These are phyloP conservation scores for Pichia kluyveri DNA, from an alignment of 805 yeast genomes.

Conservation along the genomic window DNA sequence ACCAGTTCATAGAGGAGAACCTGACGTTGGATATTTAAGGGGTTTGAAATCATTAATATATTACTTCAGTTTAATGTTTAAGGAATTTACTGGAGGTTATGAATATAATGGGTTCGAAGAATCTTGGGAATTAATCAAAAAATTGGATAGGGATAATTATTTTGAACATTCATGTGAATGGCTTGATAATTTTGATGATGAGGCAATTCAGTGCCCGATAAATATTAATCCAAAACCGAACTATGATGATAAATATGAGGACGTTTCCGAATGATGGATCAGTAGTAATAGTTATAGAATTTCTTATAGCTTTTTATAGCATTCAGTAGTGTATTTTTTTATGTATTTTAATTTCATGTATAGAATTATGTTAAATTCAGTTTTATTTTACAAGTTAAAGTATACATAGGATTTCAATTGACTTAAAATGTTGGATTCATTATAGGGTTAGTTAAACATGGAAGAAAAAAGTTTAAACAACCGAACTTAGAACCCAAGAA, in stretches of 20 bases:
- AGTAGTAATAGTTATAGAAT: background rate
- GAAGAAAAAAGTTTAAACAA: slow-evolving; percentile 1
- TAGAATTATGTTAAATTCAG: no score
- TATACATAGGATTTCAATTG: no score
- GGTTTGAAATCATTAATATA: slow-evolving; percentile 69
- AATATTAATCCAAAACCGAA: slow-evolving; percentile 18
- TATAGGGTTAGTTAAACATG: slow-evolving; percentile 8
- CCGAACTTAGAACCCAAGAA: slow-evolving; percentile 6
- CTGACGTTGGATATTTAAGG: slow-evolving; percentile 78
- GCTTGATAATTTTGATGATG: slow-evolving; percentile 28
- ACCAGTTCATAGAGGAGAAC: slow-evolving; percentile 51
- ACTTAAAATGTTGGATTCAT: slow-evolving; percentile 2
- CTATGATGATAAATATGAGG: slow-evolving; percentile 16
- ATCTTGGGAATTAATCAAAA: slow-evolving; percentile 12
- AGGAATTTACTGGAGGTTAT: slow-evolving; percentile 37
- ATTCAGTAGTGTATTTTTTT: no score
- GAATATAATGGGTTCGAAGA: slow-evolving; percentile 13
- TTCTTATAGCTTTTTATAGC: no score
- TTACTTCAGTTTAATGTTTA: slow-evolving; percentile 56
- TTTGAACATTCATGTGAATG: slow-evolving; percentile 22
- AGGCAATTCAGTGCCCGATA: slow-evolving; percentile 16
- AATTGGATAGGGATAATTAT: slow-evolving; percentile 12
- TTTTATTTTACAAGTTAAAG: no score
- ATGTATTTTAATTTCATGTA: no score
- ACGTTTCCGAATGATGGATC: slow-evolving; percentile 19